Evolutionary conservation across 2,329 filamentous ascomycete genomes (phyloP), one percentile per base, ranked within the genome.

Genomic region (Chalaropsis thielavioides): DNA sequence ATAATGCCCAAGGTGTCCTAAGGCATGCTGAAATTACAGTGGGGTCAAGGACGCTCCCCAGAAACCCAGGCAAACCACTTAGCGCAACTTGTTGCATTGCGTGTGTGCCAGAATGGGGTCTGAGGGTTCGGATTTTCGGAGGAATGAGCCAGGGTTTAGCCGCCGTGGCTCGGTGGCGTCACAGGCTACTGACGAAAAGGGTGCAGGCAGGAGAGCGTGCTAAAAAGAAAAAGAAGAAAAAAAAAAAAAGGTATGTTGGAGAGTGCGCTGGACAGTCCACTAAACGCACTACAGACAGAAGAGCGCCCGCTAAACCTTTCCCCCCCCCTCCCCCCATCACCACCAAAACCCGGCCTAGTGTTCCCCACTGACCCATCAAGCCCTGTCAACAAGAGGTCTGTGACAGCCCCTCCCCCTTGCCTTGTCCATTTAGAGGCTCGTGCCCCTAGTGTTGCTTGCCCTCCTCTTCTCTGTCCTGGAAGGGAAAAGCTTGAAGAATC

Each of bases 21-120:
- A n/a, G n/a, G n/a, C 44, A 17, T 19, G 44, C 46, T 56, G 27
- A 56, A 56, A 56, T 56, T 56, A 56, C 51, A 56, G 51, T 56
- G 51, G 51, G 27, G 51, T 31, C 51, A n/a, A 56, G 27, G 51
- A 31, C 46, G 10, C 41, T 13, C 41, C 10, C 31, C 31, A 31
- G 31, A 46, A 13, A 46, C 43, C n/a, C n/a, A 46, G 7, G 7
- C 43, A 46, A 46, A 46, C 43, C 44, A 49, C 44, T 24, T 15
- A 62, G 38, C 24, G 40, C 11, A 41, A 19, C n/a, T n/a, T n/a
- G n/a, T n/a, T n/a, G n/a, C n/a, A n/a, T n/a, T n/a, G n/a, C n/a
- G n/a, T n/a, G n/a, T 43, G 60, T n/a, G 60, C 38, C 60, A 41
- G 22, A 49, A 22, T 49, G 46, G 46, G 46, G 46, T 49, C 46